Evolutionary conservation across 2,329 filamentous ascomycete species (phyloP).

Genomic region (Aspergillus latus): DNA sequence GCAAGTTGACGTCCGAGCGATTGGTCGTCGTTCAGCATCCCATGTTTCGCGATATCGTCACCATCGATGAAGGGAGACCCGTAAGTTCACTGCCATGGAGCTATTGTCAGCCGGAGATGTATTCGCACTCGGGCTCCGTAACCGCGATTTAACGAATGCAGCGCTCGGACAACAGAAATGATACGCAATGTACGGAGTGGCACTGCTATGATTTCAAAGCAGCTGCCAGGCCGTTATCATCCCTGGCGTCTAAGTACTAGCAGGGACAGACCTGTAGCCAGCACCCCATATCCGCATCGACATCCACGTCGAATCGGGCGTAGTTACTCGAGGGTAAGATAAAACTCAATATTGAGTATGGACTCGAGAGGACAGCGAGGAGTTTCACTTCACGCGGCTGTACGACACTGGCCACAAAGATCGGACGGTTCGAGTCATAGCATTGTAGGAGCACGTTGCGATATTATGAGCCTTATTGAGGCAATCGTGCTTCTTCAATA

Average conservation of each 20-base stretch:
- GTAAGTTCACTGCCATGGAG: not conserved
- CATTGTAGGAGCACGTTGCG: not conserved
- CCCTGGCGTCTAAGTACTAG: not conserved
- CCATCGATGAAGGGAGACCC: not conserved
- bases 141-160: not conserved
- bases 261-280: not conserved
- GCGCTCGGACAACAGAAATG: not conserved
- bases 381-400: constrained; percentile 2
- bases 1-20: constrained; percentile 8
- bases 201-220: not conserved
- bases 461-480: not conserved
- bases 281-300: not conserved
- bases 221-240: not conserved
- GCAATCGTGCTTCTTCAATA: not conserved
- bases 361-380: not conserved
- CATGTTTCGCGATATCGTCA: not conserved
- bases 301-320: not conserved
- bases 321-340: not conserved
- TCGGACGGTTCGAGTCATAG: not conserved
- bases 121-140: not conserved
- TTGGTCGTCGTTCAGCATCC: not conserved
- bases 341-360: not conserved
- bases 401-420: not conserved
- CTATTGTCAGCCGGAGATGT: not conserved
- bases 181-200: not conserved